Percentiles rank a stretch among this genome's conserved stretches.
Evolutionary conservation across 2,329 filamentous ascomycete species (phyloP).

Genomic region (Paecilomyces formosus): DNA sequence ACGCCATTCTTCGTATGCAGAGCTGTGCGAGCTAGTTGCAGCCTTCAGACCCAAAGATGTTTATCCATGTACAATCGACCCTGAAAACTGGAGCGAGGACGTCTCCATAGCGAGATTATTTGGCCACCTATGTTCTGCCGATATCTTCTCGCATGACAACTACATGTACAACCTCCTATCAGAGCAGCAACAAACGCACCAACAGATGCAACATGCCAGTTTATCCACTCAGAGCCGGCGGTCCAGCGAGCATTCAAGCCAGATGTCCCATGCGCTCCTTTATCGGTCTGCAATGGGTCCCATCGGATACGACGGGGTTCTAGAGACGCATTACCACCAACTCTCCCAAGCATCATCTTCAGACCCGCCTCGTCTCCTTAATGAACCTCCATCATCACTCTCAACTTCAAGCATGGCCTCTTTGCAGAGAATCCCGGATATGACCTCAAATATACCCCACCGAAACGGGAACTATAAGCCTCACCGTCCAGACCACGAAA

Average conservation of each 20-base stretch:
- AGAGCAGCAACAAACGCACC: conserved; percentile 11
- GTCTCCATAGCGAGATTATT: conserved; percentile 65
- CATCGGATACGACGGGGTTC: not conserved
- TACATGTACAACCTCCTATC: conserved; percentile 44
- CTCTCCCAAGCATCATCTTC: not conserved
- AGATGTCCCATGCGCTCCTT: not conserved
- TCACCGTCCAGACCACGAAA: not conserved
- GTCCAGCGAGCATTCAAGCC: not conserved
- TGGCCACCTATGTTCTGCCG: conserved; percentile 57
- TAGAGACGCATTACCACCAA: not conserved
- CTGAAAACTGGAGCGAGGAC: conserved; percentile 53
- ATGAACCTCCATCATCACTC: not conserved
- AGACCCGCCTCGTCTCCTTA: not conserved
- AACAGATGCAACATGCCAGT: conserved; percentile 6
- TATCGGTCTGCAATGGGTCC: not conserved
- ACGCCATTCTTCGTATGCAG: conserved; percentile 77
- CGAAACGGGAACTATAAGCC: not conserved
- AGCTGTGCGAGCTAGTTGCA: conserved; percentile 64
- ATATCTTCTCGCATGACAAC: conserved; percentile 57
- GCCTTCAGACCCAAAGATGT: conserved; percentile 67
- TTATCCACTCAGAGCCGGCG: not conserved
- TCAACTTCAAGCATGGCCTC: not conserved
- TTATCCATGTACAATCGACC: conserved; percentile 71
- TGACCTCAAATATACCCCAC: not conserved
- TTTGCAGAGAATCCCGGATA: not conserved